Evolutionary conservation across 2,329 filamentous ascomycete genomes (phyloP).

Genomic region (Pseudocercospora vitis): DNA sequence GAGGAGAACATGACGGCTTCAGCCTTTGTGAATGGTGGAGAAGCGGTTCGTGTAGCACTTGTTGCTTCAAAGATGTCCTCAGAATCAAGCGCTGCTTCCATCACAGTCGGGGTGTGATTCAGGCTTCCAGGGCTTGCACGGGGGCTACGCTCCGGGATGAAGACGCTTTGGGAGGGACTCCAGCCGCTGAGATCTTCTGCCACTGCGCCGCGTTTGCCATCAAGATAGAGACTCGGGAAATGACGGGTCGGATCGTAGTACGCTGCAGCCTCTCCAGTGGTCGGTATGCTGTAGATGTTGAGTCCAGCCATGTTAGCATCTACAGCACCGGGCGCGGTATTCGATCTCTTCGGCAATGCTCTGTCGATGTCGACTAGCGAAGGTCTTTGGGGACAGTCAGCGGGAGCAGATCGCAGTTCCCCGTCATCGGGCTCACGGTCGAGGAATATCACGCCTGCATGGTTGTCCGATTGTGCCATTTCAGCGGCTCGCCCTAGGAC

Average conservation of each 20-base stretch:
- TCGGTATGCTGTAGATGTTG: constrained; percentile 37
- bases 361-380: neutral
- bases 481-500: constrained; percentile 29
- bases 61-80: neutral
- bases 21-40: neutral
- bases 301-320: constrained; percentile 20
- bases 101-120: constrained; percentile 2
- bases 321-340: constrained; percentile 34
- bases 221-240: constrained; percentile 24
- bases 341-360: constrained; percentile 26
- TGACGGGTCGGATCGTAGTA: constrained; percentile 35
- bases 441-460: constrained; percentile 28
- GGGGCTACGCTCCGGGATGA: constrained; percentile 7
- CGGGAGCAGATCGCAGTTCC: constrained; percentile 29
- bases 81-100: neutral
- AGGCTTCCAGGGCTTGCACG: constrained; percentile 1
- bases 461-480: constrained; percentile 27
- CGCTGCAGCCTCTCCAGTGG: constrained; percentile 35
- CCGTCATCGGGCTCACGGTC: constrained; percentile 24
- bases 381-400: constrained; percentile 9
- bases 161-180: constrained; percentile 33
- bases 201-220: neutral
- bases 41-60: neutral
- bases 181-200: constrained; percentile 17
- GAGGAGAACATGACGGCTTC: constrained; percentile 27